Conservation (phyloP, 352 stramenopile species). For the Lagenidium giganteum region DNA sequence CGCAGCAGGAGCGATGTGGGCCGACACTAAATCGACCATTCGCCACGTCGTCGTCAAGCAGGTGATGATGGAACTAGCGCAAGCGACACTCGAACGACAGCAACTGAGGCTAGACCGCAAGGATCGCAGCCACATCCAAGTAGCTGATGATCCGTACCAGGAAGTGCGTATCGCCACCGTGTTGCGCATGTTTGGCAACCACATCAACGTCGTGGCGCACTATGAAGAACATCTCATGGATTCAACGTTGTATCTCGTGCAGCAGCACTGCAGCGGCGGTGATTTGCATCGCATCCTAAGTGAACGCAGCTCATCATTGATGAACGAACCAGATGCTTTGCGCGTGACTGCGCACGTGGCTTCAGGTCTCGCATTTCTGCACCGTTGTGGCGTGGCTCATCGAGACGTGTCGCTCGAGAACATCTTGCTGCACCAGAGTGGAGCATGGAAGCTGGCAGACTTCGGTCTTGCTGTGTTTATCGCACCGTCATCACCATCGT, state of each 20-base stretch:
- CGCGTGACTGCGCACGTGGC: constrained; percentile 23
- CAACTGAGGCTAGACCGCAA: no score
- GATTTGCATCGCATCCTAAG: constrained; percentile 67
- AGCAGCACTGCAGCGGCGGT: constrained; percentile 56
- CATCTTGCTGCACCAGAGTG: constrained; percentile 57
- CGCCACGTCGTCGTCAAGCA: no score
- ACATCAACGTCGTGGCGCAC: constrained; percentile 62
- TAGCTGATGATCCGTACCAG: no score
- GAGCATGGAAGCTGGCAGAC: constrained; percentile 74
- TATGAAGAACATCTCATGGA: no score
- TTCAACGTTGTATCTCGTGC: constrained; percentile 62
- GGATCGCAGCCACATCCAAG: no score
- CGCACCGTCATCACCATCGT: no score
- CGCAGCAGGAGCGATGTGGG: no score
- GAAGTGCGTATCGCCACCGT: no score
- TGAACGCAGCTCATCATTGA: constrained; percentile 64
- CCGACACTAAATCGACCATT: no score
- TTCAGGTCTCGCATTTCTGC: constrained; percentile 68
- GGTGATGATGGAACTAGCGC: no score
- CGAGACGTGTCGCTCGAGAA: constrained; percentile 83
- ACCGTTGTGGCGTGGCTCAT: constrained; percentile 70
- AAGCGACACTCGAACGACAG: no score
- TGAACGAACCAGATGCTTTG: constrained; percentile 20
- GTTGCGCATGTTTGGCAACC: constrained; percentile 50
- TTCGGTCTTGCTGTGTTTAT: constrained; percentile 51